phyloP scores from a whole-genome alignment of 129 eudicot species.

The Tagetes erecta region DNA sequence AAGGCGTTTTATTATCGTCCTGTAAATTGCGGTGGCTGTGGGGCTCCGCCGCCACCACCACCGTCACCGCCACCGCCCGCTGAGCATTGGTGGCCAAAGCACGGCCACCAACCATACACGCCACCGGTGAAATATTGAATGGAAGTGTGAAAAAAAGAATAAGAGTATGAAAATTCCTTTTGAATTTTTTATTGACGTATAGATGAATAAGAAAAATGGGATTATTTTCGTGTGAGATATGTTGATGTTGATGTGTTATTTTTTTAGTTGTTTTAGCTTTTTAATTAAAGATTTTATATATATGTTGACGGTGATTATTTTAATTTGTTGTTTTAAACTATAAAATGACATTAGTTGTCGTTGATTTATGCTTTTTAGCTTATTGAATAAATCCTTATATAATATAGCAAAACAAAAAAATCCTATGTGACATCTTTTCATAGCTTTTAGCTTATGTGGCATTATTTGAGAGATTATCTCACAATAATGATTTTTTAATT shows the following conservation, averaged over 20 bases:
- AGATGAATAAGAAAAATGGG: constrained; percentile 22
- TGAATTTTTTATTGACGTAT: constrained; percentile 30
- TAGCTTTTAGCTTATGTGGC: no score
- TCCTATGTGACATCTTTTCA: no score
- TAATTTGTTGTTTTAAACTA: background rate
- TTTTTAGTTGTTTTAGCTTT: constrained; percentile 16
- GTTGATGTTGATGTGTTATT: constrained; percentile 34
- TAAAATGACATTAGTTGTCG: background rate
- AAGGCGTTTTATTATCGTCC: constrained; percentile 60
- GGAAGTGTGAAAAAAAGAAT: background rate
- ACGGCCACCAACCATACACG: constrained; percentile 19
- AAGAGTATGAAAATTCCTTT: background rate
- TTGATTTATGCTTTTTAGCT: background rate
- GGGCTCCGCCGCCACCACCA: constrained; percentile 42
- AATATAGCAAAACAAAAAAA: no score
- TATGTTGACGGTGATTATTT: constrained; percentile 20
- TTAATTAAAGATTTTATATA: background rate
- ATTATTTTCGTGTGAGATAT: constrained; percentile 42
- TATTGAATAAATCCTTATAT: no score
- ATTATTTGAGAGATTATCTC: no score
- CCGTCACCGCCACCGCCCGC: constrained; percentile 35
- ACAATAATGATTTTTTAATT: no score
- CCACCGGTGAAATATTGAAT: constrained; percentile 28
- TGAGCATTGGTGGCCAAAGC: constrained; percentile 26
- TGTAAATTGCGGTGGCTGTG: constrained; percentile 61